phyloP scores from a whole-genome alignment of 1,284 basidiomycete genomes.

The Ustilago bromivora region DNA sequence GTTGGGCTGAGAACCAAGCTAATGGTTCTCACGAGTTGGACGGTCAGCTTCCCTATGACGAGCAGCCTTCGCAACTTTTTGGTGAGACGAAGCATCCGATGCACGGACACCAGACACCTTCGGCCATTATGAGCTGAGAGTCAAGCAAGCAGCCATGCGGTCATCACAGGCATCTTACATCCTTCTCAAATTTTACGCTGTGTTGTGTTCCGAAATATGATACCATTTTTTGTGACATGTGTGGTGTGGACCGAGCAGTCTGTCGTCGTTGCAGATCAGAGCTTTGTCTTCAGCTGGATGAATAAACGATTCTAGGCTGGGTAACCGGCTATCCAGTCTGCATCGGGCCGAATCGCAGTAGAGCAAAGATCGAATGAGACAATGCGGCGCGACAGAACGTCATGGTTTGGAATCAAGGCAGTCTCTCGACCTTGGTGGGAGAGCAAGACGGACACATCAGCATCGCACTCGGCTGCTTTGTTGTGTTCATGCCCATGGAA shows the following conservation, averaged over 20 bases:
- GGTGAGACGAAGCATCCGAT: constrained; percentile 10
- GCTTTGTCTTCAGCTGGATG: too few species aligned
- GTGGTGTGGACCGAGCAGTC: not conserved
- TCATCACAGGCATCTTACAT: not conserved
- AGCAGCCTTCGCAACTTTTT: constrained; percentile 1
- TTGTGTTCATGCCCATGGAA: too few species aligned
- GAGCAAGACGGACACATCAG: too few species aligned
- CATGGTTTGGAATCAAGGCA: too few species aligned
- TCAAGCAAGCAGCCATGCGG: not conserved
- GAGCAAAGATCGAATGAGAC: too few species aligned
- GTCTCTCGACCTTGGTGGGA: too few species aligned
- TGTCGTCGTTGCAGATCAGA: not conserved
- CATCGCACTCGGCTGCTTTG: too few species aligned
- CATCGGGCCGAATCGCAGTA: too few species aligned
- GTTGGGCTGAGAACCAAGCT: constrained; percentile 17
- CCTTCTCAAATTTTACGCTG: not conserved
- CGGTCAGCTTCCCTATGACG: constrained; percentile 16
- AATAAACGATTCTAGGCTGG: too few species aligned
- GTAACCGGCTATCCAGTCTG: too few species aligned
- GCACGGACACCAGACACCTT: constrained; percentile 13
- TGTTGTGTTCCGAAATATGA: not conserved
- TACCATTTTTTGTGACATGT: not conserved
- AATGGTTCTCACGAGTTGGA: constrained; percentile 1
- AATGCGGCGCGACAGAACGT: too few species aligned
- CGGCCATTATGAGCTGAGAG: constrained; percentile 19